Evolutionary conservation across 192 early-diverging fungal species (phyloP).

Genomic region (Phlyctochytrium arcticum): DNA sequence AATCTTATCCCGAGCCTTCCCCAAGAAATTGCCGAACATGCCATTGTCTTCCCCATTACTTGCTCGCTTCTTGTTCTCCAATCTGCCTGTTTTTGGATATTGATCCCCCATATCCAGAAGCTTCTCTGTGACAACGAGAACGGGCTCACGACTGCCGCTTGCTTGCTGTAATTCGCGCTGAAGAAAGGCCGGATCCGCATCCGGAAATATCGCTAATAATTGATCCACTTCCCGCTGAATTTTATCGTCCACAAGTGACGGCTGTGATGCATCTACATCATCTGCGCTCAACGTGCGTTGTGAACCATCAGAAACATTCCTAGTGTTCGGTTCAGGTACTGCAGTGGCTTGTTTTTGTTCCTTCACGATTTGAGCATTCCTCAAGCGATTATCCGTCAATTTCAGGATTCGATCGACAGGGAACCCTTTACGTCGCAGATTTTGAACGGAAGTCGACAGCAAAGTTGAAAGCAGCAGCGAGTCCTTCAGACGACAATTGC

Average conservation of each 20-base stretch:
- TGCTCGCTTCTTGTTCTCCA: not conserved
- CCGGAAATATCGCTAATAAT: constrained; percentile 59
- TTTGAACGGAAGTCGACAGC: constrained; percentile 63
- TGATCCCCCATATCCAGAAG: constrained; percentile 42
- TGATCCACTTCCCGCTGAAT: too few species aligned
- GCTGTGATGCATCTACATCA: constrained; percentile 16
- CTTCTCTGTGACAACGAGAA: constrained; percentile 52
- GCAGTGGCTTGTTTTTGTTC: constrained; percentile 25
- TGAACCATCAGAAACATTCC: not conserved
- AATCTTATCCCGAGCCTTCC: constrained; percentile 9
- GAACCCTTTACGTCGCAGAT: constrained; percentile 69
- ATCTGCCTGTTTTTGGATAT: constrained; percentile 57
- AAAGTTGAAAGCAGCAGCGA: constrained; percentile 71
- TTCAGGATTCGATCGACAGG: constrained; percentile 64
- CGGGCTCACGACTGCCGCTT: constrained; percentile 36
- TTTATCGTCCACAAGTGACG: too few species aligned
- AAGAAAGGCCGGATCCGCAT: constrained; percentile 58
- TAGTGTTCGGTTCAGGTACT: constrained; percentile 10
- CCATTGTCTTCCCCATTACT: not conserved
- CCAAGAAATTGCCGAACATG: constrained; percentile 1
- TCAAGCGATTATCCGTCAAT: constrained; percentile 31
- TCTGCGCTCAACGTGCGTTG: constrained; percentile 21
- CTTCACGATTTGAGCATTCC: constrained; percentile 23
- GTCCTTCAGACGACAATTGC: constrained; percentile 68
- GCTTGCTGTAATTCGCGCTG: constrained; percentile 45